Conservation (phyloP, 1,139 yeast species). For the Arxiozyma bovina region DNA sequence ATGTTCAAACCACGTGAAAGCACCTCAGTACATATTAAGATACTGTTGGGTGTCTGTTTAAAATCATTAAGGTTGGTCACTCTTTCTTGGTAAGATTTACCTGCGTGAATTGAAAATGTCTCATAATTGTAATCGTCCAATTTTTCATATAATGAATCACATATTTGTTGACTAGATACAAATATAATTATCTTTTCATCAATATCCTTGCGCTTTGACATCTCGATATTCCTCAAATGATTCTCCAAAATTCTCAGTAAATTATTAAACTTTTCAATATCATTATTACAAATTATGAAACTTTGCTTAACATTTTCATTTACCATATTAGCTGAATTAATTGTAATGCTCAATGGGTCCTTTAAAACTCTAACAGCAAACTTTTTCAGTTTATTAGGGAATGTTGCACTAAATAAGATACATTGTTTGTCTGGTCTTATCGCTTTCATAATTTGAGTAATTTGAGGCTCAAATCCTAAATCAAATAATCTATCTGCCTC, state of each 20-base stretch:
- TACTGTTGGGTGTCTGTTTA: slow-evolving; percentile 45
- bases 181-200: slow-evolving; percentile 63
- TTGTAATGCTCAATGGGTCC: slow-evolving; percentile 66
- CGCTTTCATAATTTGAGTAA: slow-evolving; percentile 66
- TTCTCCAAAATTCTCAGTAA: slow-evolving; percentile 42
- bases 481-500: slow-evolving; percentile 98
- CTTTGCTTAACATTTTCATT: slow-evolving; percentile 72
- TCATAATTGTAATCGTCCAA: slow-evolving; percentile 49
- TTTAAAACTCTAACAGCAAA: slow-evolving; percentile 57
- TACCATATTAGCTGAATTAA: slow-evolving; percentile 77
- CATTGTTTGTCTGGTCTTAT: slow-evolving; percentile 85
- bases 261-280: slow-evolving; percentile 45
- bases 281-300: slow-evolving; percentile 50
- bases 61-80: slow-evolving; percentile 68
- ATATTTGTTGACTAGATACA: slow-evolving; percentile 78
- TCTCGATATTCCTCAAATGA: slow-evolving; percentile 24
- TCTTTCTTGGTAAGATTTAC: slow-evolving; percentile 81
- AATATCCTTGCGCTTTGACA: slow-evolving; percentile 12
- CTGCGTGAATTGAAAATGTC: slow-evolving; percentile 79
- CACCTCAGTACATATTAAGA: slow-evolving; percentile 83
- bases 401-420: slow-evolving; percentile 91
- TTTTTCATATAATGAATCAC: slow-evolving; percentile 58
- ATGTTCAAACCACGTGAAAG: slow-evolving; percentile 95
- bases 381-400: slow-evolving; percentile 70
- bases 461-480: slow-evolving; percentile 96